phyloP scores from a whole-genome alignment of 306 rosid species.

The Chamaecrista fasciculata region DNA sequence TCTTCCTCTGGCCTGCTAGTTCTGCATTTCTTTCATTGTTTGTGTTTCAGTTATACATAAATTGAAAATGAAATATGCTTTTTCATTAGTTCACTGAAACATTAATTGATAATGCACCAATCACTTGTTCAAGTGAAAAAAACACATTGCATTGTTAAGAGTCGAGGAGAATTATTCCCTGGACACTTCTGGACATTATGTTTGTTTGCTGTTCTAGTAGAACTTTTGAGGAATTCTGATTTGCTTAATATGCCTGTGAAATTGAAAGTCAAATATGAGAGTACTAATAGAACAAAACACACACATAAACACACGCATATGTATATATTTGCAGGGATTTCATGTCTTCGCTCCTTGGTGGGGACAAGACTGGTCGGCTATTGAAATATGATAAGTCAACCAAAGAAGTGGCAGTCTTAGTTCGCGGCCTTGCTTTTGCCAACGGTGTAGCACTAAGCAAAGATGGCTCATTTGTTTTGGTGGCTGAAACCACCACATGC shows the following conservation, averaged over 20 bases:
- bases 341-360: conserved; percentile 52
- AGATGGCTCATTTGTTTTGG: conserved; percentile 67
- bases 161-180: too few species aligned
- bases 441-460: conserved; percentile 82
- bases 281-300: too few species aligned
- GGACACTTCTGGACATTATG: background rate
- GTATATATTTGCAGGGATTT: conserved; percentile 85
- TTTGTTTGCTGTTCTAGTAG: background rate
- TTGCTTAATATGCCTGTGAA: background rate
- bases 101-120: too few species aligned
- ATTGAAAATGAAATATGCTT: too few species aligned
- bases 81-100: too few species aligned
- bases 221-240: background rate
- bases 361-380: conserved; percentile 77
- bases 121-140: too few species aligned
- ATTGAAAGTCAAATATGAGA: too few species aligned
- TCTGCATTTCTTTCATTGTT: too few species aligned
- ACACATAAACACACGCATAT: too few species aligned
- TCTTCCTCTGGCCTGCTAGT: background rate
- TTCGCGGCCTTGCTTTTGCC: conserved; percentile 64
- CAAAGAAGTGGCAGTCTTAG: conserved; percentile 64
- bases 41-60: too few species aligned
- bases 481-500: conserved; percentile 67
- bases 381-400: conserved; percentile 58
- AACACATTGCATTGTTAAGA: too few species aligned